These are phyloP conservation scores for Yueomyces sinensis DNA, from an alignment of 805 yeast genomes.

Conservation along the genomic window DNA sequence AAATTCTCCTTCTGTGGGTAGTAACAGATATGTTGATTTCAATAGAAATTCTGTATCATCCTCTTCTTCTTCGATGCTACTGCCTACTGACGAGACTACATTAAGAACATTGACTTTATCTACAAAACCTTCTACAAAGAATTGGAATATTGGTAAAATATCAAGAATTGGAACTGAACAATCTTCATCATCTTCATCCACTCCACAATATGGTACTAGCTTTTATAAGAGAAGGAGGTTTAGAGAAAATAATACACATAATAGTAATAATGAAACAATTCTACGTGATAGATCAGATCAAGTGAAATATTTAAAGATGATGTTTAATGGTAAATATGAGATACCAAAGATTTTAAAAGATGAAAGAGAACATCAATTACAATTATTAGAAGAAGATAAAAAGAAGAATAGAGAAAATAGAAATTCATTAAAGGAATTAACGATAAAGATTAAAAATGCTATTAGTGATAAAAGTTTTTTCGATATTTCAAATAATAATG, in stretches of 20 bases:
- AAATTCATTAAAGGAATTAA: conserved; percentile 14
- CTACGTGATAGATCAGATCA: conserved; percentile 15
- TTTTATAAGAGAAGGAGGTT: conserved; percentile 15
- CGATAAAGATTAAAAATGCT: conserved; percentile 17
- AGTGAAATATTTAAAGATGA: conserved; percentile 18
- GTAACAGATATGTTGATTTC: too few relatives aligned
- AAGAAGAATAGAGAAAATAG: conserved; percentile 2
- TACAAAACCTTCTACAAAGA: not conserved
- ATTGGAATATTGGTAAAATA: not conserved
- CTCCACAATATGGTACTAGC: conserved; percentile 25
- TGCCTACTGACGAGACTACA: not conserved
- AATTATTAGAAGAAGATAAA: conserved; percentile 12
- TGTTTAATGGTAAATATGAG: conserved; percentile 25
- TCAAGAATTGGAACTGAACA: not conserved
- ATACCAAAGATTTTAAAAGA: conserved; percentile 20
- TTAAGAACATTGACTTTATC: not conserved
- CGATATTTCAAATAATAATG: conserved; percentile 6
- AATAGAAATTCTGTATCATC: not conserved
- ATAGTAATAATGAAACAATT: conserved; percentile 4
- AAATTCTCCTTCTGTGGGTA: too few relatives aligned
- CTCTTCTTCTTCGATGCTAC: not conserved
- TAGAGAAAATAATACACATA: conserved; percentile 1
- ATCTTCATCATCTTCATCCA: too few relatives aligned
- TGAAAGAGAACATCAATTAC: conserved; percentile 16
- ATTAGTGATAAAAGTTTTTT: conserved; percentile 6